These are phyloP conservation scores for Aspergillus campestris DNA, from an alignment of 495 filamentous ascomycete genomes.

Conservation along the genomic window DNA sequence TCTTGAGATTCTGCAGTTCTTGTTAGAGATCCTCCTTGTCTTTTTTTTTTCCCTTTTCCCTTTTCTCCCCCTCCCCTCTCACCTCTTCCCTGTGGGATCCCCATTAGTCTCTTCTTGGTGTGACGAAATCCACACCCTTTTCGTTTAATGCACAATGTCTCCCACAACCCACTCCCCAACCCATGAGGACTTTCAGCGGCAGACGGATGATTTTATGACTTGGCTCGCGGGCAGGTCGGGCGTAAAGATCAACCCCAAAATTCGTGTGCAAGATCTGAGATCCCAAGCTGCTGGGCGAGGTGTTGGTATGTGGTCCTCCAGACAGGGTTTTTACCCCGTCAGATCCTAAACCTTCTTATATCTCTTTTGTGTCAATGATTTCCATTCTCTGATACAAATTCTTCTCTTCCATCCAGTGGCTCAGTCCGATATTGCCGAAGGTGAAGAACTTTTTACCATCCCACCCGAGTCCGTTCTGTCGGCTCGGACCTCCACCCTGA, in stretches of 20 bases:
- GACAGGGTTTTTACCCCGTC: slow-evolving; percentile 11
- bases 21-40: neutral
- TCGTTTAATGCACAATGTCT: slow-evolving; percentile 24
- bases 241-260: slow-evolving; percentile 46
- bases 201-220: slow-evolving; percentile 42
- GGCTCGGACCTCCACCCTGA: slow-evolving; percentile 42
- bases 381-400: slow-evolving; percentile 14
- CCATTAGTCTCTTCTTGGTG: slow-evolving; percentile 9
- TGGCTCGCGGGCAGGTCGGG: slow-evolving; percentile 47
- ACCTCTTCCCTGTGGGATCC: neutral
- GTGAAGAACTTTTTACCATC: slow-evolving; percentile 59
- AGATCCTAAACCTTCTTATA: slow-evolving; percentile 10
- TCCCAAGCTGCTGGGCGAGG: slow-evolving; percentile 46
- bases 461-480: slow-evolving; percentile 48
- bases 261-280: slow-evolving; percentile 47
- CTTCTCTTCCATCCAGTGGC: slow-evolving; percentile 39
- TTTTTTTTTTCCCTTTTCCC: slow-evolving; percentile 3
- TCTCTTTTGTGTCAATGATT: slow-evolving; percentile 5
- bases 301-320: slow-evolving; percentile 41
- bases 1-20: neutral
- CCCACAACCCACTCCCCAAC: slow-evolving; percentile 31
- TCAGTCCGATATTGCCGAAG: slow-evolving; percentile 45
- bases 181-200: slow-evolving; percentile 34
- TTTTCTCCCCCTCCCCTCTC: slow-evolving; percentile 1
- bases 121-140: slow-evolving; percentile 5